phyloP scores from a whole-genome alignment of 192 early-diverging fungal species.

The Backusella luteola region DNA sequence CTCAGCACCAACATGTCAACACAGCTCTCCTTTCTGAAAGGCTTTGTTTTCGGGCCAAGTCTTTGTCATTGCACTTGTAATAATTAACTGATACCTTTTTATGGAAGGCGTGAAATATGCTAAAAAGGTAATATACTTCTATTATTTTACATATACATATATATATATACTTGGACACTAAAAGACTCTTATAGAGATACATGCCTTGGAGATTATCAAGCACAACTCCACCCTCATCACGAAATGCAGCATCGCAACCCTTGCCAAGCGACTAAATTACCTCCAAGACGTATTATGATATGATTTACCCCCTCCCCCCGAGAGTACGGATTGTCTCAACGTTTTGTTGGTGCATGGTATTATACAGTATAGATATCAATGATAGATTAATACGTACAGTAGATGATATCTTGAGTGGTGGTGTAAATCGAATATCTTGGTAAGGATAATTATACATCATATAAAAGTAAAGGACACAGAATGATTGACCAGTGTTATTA shows the following conservation, averaged over 20 bases:
- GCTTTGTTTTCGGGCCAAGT: slow-evolving; percentile 47
- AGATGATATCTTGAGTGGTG: slow-evolving; percentile 68
- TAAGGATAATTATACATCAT: neutral
- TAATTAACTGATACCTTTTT: slow-evolving; percentile 50
- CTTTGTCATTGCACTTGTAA: slow-evolving; percentile 46
- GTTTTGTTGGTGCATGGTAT: slow-evolving; percentile 78
- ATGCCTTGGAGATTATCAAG: slow-evolving; percentile 37
- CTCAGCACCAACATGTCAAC: neutral
- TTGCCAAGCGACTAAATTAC: slow-evolving; percentile 47
- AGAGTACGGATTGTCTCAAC: slow-evolving; percentile 84
- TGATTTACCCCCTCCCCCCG: slow-evolving; percentile 49
- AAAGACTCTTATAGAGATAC: slow-evolving; percentile 31
- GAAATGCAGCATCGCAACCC: slow-evolving; percentile 44
- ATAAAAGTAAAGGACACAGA: too few species aligned
- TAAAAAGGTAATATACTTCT: slow-evolving; percentile 29
- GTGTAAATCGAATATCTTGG: slow-evolving; percentile 69
- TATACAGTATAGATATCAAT: slow-evolving; percentile 67
- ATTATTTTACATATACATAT: too few species aligned
- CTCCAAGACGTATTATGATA: slow-evolving; percentile 59
- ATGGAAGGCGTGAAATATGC: slow-evolving; percentile 44
- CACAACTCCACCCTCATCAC: slow-evolving; percentile 43
- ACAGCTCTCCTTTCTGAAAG: slow-evolving; percentile 45
- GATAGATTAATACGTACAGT: slow-evolving; percentile 61
- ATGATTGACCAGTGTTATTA: neutral
- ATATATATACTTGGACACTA: neutral